phyloP scores from a whole-genome alignment of 2,329 filamentous ascomycete genomes.

The Pseudogymnoascus sp. region DNA sequence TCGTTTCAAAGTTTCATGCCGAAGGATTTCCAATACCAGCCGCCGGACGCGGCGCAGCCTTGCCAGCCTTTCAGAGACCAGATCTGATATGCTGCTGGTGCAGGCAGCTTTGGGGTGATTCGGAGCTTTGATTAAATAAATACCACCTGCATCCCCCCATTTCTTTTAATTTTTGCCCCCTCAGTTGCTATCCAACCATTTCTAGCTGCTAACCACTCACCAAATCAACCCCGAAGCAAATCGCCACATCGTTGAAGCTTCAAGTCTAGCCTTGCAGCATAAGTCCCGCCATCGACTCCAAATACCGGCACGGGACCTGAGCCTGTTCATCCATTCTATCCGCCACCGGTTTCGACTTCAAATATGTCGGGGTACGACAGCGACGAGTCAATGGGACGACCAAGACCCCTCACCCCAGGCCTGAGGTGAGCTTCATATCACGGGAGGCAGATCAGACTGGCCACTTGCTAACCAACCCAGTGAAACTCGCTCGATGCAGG shows the following conservation, averaged over 20 bases:
- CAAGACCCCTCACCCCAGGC: neutral
- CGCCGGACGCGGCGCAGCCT: neutral
- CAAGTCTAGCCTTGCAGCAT: neutral
- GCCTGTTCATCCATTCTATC: neutral
- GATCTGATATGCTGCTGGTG: neutral
- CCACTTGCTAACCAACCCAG: neutral
- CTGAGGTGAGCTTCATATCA: neutral
- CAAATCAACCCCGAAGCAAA: neutral
- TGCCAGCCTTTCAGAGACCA: neutral
- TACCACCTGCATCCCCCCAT: neutral
- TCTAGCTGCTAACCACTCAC: neutral
- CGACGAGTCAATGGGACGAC: neutral
- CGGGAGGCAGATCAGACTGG: neutral
- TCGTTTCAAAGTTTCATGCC: neutral
- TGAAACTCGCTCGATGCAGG: neutral
- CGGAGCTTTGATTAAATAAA: neutral
- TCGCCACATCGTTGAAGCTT: neutral
- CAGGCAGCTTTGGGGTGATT: neutral
- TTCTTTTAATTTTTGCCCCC: neutral
- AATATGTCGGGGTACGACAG: constrained; percentile 3
- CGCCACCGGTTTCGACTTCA: neutral
- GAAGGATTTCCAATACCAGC: neutral
- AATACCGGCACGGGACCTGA: neutral
- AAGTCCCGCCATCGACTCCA: neutral
- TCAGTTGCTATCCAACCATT: neutral